Base-by-base conservation (phyloP, 306 rosid genomes). In the Cyclanthera cordifolia region DNA sequence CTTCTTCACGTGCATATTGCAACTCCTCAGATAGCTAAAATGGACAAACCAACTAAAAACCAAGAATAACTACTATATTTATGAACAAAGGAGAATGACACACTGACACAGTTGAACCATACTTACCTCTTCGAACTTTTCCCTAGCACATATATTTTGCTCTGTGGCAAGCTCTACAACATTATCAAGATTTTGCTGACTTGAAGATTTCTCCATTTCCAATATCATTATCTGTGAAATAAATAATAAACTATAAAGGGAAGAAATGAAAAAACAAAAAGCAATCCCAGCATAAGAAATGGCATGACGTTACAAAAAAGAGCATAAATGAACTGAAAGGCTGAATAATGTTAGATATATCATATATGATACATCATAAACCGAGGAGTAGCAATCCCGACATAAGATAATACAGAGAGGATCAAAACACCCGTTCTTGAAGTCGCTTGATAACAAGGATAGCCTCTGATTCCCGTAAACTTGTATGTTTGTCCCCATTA, bases 391-490 rank as follows among this genome's bases (percentile, higher is more conserved):
- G 43, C 43, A 61, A 61, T 13, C 3, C 7, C 5, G 56, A 47
- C 32, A 27, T 43, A 41, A 45, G 53, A 59, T 45, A 15, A 17
- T 47, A 45, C 20, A 78, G 65, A 64, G 79, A 64, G 34, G 23
- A 64, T 64, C 20, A 43, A 64, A 43, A 21, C 53, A 89, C 96
- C 91, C 90, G 89, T 67, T 89, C 96, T 86, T 89, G 90, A 82
- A 93, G 96, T 71, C 82, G 78, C 80, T 89, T 85, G 77, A 89
- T 93, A 73, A 89, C 85, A 76, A 84, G 77, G 80, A 85, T 84
- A 67, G 91, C 83, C 63, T 93, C 96, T 0, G 84, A 76, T 72
- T 84, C 95, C 75, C 86, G 78, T 68, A 72, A 45, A 76, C 75
- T 77, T 11, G 65, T 74, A 75, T 48, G 79, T 72, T 78, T 77